Evolutionary conservation across 768 basidiomycete genomes (phyloP).

Genomic region (Lyophyllum atratum): DNA sequence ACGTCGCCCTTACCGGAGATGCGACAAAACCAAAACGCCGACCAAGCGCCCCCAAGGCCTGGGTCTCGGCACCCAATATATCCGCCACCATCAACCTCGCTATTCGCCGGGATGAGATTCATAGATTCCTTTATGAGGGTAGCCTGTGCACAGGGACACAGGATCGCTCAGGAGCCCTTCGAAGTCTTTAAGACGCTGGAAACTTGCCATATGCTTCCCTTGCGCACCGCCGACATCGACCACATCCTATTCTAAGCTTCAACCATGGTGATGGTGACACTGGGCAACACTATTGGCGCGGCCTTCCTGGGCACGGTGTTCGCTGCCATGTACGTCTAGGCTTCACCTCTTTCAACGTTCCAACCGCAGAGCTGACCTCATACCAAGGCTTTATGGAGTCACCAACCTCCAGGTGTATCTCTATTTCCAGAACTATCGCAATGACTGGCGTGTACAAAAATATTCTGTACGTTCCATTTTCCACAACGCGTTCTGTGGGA

Average conservation of each 20-base stretch:
- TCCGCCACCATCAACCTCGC: background rate
- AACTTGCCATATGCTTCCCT: background rate
- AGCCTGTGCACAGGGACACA: background rate
- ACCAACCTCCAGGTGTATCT: conserved; percentile 25
- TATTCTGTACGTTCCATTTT: conserved; percentile 16
- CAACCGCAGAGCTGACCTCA: background rate
- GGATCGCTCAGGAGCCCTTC: background rate
- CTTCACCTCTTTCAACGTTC: background rate
- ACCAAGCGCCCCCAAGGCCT: background rate
- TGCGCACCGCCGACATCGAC: background rate
- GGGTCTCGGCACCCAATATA: background rate
- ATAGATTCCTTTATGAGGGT: background rate
- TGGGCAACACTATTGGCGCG: conserved; percentile 31
- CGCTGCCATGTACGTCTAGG: conserved; percentile 27
- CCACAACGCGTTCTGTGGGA: background rate
- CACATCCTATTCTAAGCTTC: background rate
- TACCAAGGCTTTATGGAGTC: conserved; percentile 18
- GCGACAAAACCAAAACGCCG: background rate
- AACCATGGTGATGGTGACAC: conserved; percentile 11
- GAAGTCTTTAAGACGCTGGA: background rate
- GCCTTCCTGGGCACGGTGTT: conserved; percentile 27
- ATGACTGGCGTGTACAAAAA: conserved; percentile 23
- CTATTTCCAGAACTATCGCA: conserved; percentile 23
- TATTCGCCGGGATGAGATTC: background rate
- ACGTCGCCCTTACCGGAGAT: background rate